Base-by-base conservation (phyloP, 176 grass and related monocot genomes). In the Saccharum officinarum region DNA sequence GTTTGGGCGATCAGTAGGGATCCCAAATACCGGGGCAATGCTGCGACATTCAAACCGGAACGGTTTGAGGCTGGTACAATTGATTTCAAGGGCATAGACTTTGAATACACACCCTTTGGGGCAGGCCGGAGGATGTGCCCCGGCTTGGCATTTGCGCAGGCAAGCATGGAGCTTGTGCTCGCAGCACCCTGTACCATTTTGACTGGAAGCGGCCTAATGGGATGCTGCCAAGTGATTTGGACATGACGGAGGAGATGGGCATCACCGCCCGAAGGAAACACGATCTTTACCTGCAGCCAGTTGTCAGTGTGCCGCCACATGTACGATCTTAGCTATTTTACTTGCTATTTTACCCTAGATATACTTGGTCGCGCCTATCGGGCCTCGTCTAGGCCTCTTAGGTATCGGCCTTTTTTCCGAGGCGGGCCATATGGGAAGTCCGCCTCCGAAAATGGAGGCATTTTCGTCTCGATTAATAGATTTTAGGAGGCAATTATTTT, bases 41-140 rank as follows among this genome's bases (percentile, higher is more conserved):
- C 16, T 6, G 0, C 5, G 3, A 52, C 16, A 7, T 52, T 52
- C 0, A 52, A 17, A 7, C 49, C 49, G 3, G 15, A 52, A 52
- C 15, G 49, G 17, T 52, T 52, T 18, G 49, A 52, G 14, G 49
- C 49, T 18, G 4, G 3, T 60, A 1, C 0, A 0, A 4, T 71
- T 0, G 79, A 87, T 8, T 87, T 37, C 3, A 87, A 87, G 14
- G 86, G 86, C 3, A 77, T 26, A 0, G 12, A 87, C 37, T 82
- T 87, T 8, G 34, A 87, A 6, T 87, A 10, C 18, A 26, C 75
- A 1, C 79, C 86, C 0, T 87, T 87, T 1, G 79, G 86, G 1
- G n/a, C 79, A 0, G 86, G 86, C 0, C 36, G 86, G 12, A 82
- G 86, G 37, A 69, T 87, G 3, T 87, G 86, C 72, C 63, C 79